A percentile compares a stretch with the other conserved stretches of the same genome.
These are phyloP conservation scores for Trametes elegans DNA, from an alignment of 768 basidiomycete genomes.

Conservation along the genomic window DNA sequence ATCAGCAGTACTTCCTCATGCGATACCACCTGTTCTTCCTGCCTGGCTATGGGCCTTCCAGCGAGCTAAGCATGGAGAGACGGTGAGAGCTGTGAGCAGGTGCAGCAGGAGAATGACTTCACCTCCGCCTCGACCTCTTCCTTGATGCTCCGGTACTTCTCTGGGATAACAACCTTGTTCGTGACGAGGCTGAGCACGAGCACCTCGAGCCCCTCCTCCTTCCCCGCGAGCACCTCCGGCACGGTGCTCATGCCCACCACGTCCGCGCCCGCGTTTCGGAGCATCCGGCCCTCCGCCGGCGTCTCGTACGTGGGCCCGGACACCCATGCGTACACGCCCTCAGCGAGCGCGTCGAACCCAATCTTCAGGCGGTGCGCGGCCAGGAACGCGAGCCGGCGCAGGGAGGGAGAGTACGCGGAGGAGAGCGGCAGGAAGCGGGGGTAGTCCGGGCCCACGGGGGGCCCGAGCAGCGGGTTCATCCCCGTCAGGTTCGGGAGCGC, in stretches of 20 bases:
- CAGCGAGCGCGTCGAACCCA: constrained; percentile 54
- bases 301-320: constrained; percentile 90
- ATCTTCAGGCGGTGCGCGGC: constrained; percentile 65
- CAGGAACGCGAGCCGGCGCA: constrained; percentile 72
- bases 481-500: constrained; percentile 78
- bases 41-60: constrained; percentile 47
- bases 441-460: constrained; percentile 51
- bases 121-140: constrained; percentile 81
- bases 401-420: constrained; percentile 70
- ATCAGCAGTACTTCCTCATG: constrained; percentile 77
- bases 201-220: constrained; percentile 72
- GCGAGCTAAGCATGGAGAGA: constrained; percentile 45
- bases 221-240: constrained; percentile 81
- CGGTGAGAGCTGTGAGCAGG: constrained; percentile 2
- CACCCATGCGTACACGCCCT: constrained; percentile 90
- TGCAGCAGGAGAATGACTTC: constrained; percentile 22
- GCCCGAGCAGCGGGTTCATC: constrained; percentile 78
- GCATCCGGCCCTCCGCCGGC: constrained; percentile 79
- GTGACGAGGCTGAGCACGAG: constrained; percentile 84
- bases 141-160: constrained; percentile 62
- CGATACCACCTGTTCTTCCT: constrained; percentile 51
- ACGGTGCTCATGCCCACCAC: constrained; percentile 96
- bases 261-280: constrained; percentile 73
- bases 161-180: constrained; percentile 77
- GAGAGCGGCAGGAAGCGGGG: constrained; percentile 84